Base-by-base conservation (phyloP, 2,329 filamentous ascomycete genomes). In the Stylonectria norvegica region DNA sequence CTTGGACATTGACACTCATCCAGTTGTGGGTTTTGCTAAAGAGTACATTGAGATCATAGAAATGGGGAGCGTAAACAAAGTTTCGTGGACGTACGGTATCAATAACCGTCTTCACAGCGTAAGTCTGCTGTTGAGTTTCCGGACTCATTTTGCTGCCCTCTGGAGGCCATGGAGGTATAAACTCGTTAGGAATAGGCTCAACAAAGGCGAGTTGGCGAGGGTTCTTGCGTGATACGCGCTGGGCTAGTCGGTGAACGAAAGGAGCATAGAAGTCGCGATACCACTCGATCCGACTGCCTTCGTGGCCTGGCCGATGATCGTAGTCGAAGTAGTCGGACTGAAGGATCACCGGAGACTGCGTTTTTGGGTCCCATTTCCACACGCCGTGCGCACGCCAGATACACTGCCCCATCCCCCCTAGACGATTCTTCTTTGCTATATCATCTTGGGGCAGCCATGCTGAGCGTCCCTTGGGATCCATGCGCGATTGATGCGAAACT, bases 231-330 rank as follows among this genome's bases (percentile, higher is more conserved):
- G 57, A 53, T 31, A 67, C 55, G 2, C 64, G 61, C 6, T 60
- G 52, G 0, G 60, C 55, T 36, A 69, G 69, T 12, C 56, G 59
- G 3, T 60, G 49, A 5, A 69, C 46, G 23, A 69, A 69, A 0
- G 67, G 66, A 5, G 59, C 65, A 40, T 69, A 69, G 39, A 60
- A 69, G 47, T 69, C 67, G 19, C 59, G 58, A 47, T 69, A 69
- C 60, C 67, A 69, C 39, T 69, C 66, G 11, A 69, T 59, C 6
- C 46, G 52, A 7, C 48, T 52, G 5, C 64, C 64, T 28, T 64
- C 55, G 2, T 52, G 54, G 4, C 59, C 63, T 1, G 64, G 65
- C 4, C 63, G 59, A 36, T 68, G 66, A 32, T 69, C 63, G 7
- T 56, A 47, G 5, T 63, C 62, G 22, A 69, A 69, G 30, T 69